Conservation (phyloP, 2,329 filamentous ascomycete species). For the Hawksworthiomyces lignivorus region DNA sequence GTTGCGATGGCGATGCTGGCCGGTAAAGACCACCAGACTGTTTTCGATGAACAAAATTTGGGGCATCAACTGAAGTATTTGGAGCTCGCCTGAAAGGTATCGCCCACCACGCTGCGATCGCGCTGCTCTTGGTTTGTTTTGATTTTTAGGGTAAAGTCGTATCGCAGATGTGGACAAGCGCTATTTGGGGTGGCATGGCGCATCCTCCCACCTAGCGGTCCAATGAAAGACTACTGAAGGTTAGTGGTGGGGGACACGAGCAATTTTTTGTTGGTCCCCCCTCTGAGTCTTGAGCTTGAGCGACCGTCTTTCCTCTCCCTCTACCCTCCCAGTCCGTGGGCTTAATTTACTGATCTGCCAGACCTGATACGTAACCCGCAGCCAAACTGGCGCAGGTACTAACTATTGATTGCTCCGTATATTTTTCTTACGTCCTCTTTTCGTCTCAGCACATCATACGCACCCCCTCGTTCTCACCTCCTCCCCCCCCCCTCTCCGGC, state of each 20-base stretch:
- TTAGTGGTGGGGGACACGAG: slow-evolving; percentile 1
- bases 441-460: too few species aligned
- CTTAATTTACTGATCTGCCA: neutral
- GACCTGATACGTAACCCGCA: slow-evolving; percentile 1
- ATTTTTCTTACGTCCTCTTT: neutral
- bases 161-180: slow-evolving; percentile 13
- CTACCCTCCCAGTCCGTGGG: too few species aligned
- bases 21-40: slow-evolving; percentile 1
- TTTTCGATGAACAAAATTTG: slow-evolving; percentile 8
- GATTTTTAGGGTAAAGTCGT: slow-evolving; percentile 2
- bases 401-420: neutral
- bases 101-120: too few species aligned
- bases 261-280: too few species aligned
- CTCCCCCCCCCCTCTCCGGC: slow-evolving; percentile 1
- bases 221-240: slow-evolving; percentile 12
- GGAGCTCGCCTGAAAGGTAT: neutral
- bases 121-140: slow-evolving; percentile 5
- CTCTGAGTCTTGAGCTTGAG: too few species aligned
- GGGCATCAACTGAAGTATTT: slow-evolving; percentile 7
- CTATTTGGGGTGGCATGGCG: slow-evolving; percentile 2
- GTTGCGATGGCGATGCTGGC: neutral
- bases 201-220: slow-evolving; percentile 7
- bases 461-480: neutral
- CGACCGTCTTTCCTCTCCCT: too few species aligned
- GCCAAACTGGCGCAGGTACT: neutral